Base-by-base conservation (phyloP, 2,329 filamentous ascomycete genomes). In the Sarocladium kiliense region DNA sequence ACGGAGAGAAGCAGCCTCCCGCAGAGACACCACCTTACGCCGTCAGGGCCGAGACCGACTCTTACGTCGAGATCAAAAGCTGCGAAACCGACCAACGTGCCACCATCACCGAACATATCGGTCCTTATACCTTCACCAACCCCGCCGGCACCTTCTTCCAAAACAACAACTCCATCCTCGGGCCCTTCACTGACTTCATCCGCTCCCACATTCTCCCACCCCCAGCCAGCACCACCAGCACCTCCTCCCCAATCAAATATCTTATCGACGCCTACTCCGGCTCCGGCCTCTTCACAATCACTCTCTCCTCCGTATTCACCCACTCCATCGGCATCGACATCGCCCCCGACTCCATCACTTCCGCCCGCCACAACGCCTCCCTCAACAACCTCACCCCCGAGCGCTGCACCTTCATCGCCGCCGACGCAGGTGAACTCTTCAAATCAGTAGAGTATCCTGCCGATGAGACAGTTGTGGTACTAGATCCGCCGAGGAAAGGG, bases 81-180 rank as follows among this genome's bases (percentile, higher is more conserved):
- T 97, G 90, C 76, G 84, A 96, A 62, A 96, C 92, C 3, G 86
- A 97, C 73, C 83, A 85, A 68, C 96, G 93, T 61, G 87, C 82
- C 60, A 88, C 80, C 53, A 86, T 89, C 3, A 92, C 88, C 27
- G 94, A 99, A 71, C 97, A 95, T 72, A 82, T 99, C 59, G 90
- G 87, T 66, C 75, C 85, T 69, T 94, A 88, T 75, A 77, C 86
- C 66, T 96, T 99, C 74, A 86, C 86, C 68, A 97, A 96, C 74
- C 90, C 89, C 2, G 94, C 94, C 11, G 92, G 92, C 57, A 85
- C 90, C 54, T 99, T 99, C 77, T 99, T 99, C 82, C 94, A 99
- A 68, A 99, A 99, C 79, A 99, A 99, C 81, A 97, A 97, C 77
- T 95, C 91, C 55, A 97, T 99, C 72, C 86, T 99, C 23, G 85